Evolutionary conservation across 768 basidiomycete genomes (phyloP).

Genomic region (Kwoniella dejecticola): DNA sequence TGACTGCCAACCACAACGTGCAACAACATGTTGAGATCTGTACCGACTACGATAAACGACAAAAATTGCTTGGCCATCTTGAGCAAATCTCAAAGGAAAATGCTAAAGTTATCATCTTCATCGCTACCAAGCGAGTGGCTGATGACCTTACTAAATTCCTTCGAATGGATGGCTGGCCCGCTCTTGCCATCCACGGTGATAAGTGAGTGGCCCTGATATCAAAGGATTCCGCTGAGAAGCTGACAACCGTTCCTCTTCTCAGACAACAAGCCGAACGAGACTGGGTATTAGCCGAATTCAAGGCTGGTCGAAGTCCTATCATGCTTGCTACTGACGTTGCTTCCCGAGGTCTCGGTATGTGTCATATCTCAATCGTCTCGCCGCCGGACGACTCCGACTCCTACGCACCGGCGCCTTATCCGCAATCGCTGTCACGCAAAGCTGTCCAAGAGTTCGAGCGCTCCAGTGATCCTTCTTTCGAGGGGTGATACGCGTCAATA

Average conservation of each 20-base stretch:
- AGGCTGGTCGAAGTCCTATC: constrained; percentile 94
- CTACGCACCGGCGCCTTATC: constrained; percentile 18
- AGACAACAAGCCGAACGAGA: constrained; percentile 73
- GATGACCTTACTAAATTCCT: constrained; percentile 94
- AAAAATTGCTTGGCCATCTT: constrained; percentile 92
- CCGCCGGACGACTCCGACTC: constrained; percentile 22
- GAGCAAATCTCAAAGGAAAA: constrained; percentile 95
- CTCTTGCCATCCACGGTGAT: constrained; percentile 97
- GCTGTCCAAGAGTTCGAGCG: constrained; percentile 21
- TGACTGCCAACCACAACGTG: constrained; percentile 98
- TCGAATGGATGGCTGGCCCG: constrained; percentile 99
- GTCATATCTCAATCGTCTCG: constrained; percentile 12
- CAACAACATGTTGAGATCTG: constrained; percentile 93
- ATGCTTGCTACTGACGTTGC: constrained; percentile 99
- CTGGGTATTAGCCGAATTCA: constrained; percentile 98
- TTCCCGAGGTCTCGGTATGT: constrained; percentile 99
- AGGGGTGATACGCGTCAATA: constrained; percentile 13
- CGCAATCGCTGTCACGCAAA: constrained; percentile 34
- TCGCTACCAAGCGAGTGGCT: constrained; percentile 94
- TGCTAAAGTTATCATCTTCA: constrained; percentile 98
- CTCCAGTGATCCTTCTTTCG: constrained; percentile 14
- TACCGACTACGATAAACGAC: constrained; percentile 96
- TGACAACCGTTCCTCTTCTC: constrained; percentile 20
- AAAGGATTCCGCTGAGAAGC: neutral
- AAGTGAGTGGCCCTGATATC: constrained; percentile 61